Base-by-base conservation (phyloP, 345 rosid species). In the Eucalyptus microcorys region DNA sequence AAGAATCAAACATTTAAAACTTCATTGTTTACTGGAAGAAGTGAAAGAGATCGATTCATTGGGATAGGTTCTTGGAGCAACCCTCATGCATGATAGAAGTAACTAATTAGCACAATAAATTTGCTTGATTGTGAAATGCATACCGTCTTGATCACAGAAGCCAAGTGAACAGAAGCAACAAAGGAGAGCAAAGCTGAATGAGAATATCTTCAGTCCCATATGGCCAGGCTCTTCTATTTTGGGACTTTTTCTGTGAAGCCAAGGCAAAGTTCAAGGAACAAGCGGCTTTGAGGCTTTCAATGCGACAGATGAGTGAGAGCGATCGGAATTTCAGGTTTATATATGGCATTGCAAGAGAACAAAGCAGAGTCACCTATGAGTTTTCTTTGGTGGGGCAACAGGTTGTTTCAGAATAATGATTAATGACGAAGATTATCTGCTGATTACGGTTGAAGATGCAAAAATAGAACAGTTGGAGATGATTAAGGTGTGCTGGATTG, bases 121-220 rank as follows among this genome's bases (percentile, higher is more conserved):
- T 76, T 76, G 14, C 83, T 76, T 40, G 83, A 76, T 40, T 40
- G 15, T 1, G 16, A 37, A 76, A 37, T 40, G 83, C 92, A 37
- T 92, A 96, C 99, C 98, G 87, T 95, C 93, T 89, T 93, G 97
- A 85, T 94, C 93, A 88, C 95, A 93, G 93, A 94, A 90, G 86
- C 90, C 90, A 89, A 88, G 86, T 32, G 88, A 89, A 90, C 86
- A 93, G 19, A 92, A 90, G 87, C 89, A 80, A 90, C 80, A 90
- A 87, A 94, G 87, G 88, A 95, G 85, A 89, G 92, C 49, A 76
- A 92, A 93, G 91, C 87, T 10, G 84, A 94, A 32, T 93, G 91
- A 95, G 89, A 93, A 89, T 90, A 88, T 50, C 81, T 91, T 89
- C 76, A 87, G 89, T 87, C 87, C 96, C 97, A 94, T 95, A 43